Percentiles rank a stretch among this genome's conserved stretches.
phyloP scores from a whole-genome alignment of 805 yeast genomes.

The Pichia occidentalis region DNA sequence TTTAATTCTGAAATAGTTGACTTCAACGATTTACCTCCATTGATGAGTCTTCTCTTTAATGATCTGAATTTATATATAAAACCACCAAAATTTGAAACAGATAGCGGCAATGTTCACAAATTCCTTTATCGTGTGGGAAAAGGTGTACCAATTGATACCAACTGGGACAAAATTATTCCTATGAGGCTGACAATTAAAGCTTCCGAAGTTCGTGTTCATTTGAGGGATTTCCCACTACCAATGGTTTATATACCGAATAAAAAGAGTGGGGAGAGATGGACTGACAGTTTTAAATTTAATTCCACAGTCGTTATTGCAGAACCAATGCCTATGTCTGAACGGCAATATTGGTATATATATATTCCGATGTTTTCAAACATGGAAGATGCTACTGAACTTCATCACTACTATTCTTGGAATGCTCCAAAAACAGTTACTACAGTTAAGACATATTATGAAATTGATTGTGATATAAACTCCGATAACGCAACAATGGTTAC shows the following conservation, averaged over 20 bases:
- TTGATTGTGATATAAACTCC: slow-evolving; percentile 50
- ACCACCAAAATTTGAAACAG: slow-evolving; percentile 42
- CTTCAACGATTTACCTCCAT: slow-evolving; percentile 41
- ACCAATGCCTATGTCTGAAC: slow-evolving; percentile 42
- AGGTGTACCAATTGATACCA: slow-evolving; percentile 68
- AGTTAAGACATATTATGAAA: slow-evolving; percentile 61
- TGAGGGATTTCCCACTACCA: slow-evolving; percentile 86
- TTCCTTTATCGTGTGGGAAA: slow-evolving; percentile 71
- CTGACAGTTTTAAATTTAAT: slow-evolving; percentile 17
- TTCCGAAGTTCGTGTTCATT: slow-evolving; percentile 58
- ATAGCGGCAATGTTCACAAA: slow-evolving; percentile 40
- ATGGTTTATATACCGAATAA: slow-evolving; percentile 58
- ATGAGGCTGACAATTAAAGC: slow-evolving; percentile 48
- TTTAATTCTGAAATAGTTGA: slow-evolving; percentile 42
- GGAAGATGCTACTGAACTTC: slow-evolving; percentile 28
- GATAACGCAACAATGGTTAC: slow-evolving; percentile 56
- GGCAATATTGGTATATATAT: slow-evolving; percentile 50
- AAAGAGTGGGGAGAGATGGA: slow-evolving; percentile 5
- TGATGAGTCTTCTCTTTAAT: slow-evolving; percentile 42
- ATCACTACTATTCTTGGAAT: slow-evolving; percentile 45
- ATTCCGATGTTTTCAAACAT: slow-evolving; percentile 54
- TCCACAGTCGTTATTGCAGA: slow-evolving; percentile 73
- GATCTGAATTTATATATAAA: slow-evolving; percentile 40
- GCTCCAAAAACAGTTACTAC: slow-evolving; percentile 74
- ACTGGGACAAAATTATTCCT: slow-evolving; percentile 66